These are phyloP conservation scores for Boletus sp. DNA, from an alignment of 768 basidiomycete genomes.

Conservation along the genomic window DNA sequence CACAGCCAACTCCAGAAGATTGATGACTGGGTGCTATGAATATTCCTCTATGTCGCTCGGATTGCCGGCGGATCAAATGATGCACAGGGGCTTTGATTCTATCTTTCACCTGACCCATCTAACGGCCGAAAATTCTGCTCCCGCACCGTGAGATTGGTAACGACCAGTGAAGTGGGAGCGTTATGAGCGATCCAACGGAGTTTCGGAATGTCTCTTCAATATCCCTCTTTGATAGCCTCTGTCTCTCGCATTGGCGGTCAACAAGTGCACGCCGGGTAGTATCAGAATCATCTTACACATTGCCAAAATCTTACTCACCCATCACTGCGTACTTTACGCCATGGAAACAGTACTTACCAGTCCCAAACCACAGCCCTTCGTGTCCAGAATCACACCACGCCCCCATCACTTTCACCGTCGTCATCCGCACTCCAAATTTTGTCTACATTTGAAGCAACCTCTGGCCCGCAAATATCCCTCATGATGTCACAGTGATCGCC, in stretches of 20 bases:
- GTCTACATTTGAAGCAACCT: constrained; percentile 41
- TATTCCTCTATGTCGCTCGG: background rate
- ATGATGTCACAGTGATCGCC: constrained; percentile 39
- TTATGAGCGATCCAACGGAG: background rate
- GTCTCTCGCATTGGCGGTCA: background rate
- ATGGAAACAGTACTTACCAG: constrained; percentile 2
- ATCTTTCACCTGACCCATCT: background rate
- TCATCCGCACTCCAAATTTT: constrained; percentile 55
- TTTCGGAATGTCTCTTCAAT: background rate
- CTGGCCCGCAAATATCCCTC: constrained; percentile 41
- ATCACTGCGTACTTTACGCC: background rate
- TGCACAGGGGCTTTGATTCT: background rate
- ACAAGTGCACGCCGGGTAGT: background rate
- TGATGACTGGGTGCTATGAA: constrained; percentile 4
- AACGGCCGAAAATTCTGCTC: background rate
- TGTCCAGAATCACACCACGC: constrained; percentile 18
- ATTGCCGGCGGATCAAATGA: constrained; percentile 4
- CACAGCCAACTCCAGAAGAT: constrained; percentile 22
- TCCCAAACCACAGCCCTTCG: constrained; percentile 28
- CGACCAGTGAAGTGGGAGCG: background rate
- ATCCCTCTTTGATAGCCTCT: constrained; percentile 4
- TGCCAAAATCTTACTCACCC: constrained; percentile 3
- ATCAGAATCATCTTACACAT: background rate
- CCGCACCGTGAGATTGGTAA: background rate
- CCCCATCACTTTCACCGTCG: constrained; percentile 56